Evolutionary conservation across 2,329 filamentous ascomycete genomes (phyloP).

Genomic region (Pyrenophora graminea): DNA sequence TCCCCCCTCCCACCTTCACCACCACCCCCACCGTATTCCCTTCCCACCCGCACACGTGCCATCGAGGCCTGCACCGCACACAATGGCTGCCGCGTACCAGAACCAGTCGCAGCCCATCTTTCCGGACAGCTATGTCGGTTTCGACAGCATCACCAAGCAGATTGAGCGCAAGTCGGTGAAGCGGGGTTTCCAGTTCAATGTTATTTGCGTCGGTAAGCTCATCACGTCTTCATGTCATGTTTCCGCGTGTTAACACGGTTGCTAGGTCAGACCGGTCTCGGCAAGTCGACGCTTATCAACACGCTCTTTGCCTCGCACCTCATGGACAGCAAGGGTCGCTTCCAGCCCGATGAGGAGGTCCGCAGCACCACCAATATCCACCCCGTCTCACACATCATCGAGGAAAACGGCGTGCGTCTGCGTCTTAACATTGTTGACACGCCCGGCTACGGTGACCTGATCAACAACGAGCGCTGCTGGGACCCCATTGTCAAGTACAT

Average conservation of each 20-base stretch:
- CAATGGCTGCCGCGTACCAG: constrained; percentile 70
- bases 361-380: constrained; percentile 98
- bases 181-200: constrained; percentile 99
- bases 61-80: constrained; percentile 34
- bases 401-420: constrained; percentile 98
- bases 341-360: constrained; percentile 88
- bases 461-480: constrained; percentile 99
- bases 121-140: constrained; percentile 98
- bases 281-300: constrained; percentile 99
- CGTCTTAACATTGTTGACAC: constrained; percentile 99
- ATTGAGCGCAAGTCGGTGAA: constrained; percentile 99
- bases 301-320: constrained; percentile 99
- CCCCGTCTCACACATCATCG: constrained; percentile 96
- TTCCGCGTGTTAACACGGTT: constrained; percentile 8
- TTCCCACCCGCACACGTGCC: constrained; percentile 12
- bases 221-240: neutral
- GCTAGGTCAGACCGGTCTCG: constrained; percentile 93
- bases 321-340: constrained; percentile 96
- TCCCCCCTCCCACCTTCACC: constrained; percentile 15
- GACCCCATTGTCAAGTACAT: constrained; percentile 99
- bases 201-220: constrained; percentile 95
- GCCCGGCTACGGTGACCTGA: constrained; percentile 95
- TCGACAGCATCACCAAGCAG: constrained; percentile 99
- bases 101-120: constrained; percentile 67
- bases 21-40: constrained; percentile 14